Base-by-base conservation (phyloP, 75 land plant species). In the Pinus taeda region DNA sequence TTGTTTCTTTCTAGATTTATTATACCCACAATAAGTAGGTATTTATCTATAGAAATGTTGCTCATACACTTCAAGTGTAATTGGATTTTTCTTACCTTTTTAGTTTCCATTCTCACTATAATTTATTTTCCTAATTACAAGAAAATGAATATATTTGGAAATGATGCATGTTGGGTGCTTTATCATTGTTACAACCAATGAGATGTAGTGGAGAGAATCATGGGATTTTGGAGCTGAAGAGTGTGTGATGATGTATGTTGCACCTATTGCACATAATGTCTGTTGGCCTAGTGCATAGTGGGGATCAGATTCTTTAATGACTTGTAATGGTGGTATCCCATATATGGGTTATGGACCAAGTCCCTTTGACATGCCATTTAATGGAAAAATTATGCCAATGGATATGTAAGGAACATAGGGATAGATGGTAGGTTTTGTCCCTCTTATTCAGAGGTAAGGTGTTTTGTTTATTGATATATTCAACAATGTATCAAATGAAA, bases 241-340 rank as follows among this genome's bases (percentile, higher is more conserved):
- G 15, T 87, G n/a, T 77, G 73, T 79, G 60, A 24, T 79, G 83
- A 78, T 85, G 79, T 83, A 8, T 15, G 81, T 37, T 82, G 78
- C 63, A 60, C 84, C 90, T 57, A 37, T 80, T 20, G 60, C 83
- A 30, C 89, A 85, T 77, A 83, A 85, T 73, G 85, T 82, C n/a
- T 89, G 82, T 64, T 89, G 89, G 91, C 29, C 64, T 21, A 89
- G 84, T 1, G 74, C 90, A 86, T 92, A 90, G 29, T 85, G 84
- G 79, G 88, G 87, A 62, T 57, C 88, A 75, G 95, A 92, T 57
- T 80, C 77, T 17, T 89, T 64, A 73, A 75, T 81, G 82, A 29
- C 78, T 22, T 87, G 72, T 81, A 78, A 21, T 74, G 83, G 73
- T 70, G 22, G 73, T 3, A 79, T 87, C 76, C 91, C 91, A 6